These are phyloP conservation scores for Salvia hispanica DNA, from an alignment of 257 asterid species.

Conservation along the genomic window DNA sequence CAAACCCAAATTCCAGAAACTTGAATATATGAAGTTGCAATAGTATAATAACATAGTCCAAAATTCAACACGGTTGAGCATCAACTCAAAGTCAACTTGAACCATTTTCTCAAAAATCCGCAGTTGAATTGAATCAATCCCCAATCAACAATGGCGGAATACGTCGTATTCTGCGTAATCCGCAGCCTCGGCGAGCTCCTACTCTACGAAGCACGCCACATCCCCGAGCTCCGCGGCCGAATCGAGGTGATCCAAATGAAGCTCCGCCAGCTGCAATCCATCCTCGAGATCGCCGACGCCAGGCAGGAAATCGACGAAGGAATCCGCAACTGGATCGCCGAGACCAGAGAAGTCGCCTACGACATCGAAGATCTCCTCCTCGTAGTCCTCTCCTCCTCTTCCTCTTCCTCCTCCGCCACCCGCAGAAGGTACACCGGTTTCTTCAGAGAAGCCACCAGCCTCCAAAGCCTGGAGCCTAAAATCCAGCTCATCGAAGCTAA, in stretches of 20 bases:
- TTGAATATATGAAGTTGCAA: too few species aligned
- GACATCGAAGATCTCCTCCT: conserved; percentile 47
- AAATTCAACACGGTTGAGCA: too few species aligned
- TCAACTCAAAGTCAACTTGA: too few species aligned
- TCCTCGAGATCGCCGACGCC: conserved; percentile 52
- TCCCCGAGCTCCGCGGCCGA: conserved; percentile 33
- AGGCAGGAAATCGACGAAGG: conserved; percentile 43
- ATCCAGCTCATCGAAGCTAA: conserved; percentile 43
- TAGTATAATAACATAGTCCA: too few species aligned
- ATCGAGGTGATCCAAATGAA: conserved; percentile 45
- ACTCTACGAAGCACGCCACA: conserved; percentile 28
- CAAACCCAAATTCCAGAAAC: too few species aligned
- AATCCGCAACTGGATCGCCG: conserved; percentile 50
- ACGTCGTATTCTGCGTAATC: conserved; percentile 35
- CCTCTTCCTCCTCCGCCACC: too few species aligned
- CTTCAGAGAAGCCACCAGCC: conserved; percentile 34
- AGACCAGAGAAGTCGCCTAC: conserved; percentile 48
- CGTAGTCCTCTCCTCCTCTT: conserved; percentile 25
- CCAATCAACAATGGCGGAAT: conserved; percentile 42
- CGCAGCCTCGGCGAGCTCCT: conserved; percentile 35
- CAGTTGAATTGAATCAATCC: too few species aligned
- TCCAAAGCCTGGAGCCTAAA: conserved; percentile 34
- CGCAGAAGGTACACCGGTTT: conserved; percentile 19
- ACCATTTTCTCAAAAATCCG: too few species aligned
- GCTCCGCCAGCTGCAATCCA: conserved; percentile 45